Base-by-base conservation (phyloP, 2,329 filamentous ascomycete species). In the Botrytis byssoidea region DNA sequence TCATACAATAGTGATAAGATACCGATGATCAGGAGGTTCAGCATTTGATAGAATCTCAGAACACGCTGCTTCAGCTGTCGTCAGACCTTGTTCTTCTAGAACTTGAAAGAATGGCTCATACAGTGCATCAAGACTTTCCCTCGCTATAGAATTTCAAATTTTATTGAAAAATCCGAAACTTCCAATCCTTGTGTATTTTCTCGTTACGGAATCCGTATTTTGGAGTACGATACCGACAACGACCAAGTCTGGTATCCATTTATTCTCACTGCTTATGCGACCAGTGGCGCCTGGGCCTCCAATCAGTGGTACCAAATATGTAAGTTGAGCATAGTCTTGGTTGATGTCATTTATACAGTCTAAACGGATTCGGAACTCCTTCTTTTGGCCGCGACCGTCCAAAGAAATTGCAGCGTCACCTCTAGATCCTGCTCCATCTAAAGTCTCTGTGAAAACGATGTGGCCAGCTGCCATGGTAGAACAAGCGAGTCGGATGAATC, bases 341-440 rank as follows among this genome's bases (percentile, higher is more conserved):
- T 51, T 2, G 4, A 51, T 1, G 3, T 51, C 48, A 51, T 51
- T 10, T 3, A 51, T 2, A 51, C 48, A 51, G 4, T 51, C 25
- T n/a, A 51, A 51, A n/a, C 0, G 0, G 48, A 14, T 0, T n/a
- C 4, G 25, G 1, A 51, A n/a, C 2, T 1, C 3, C 25, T n/a
- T n/a, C 25, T 6, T 51, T 51, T 51, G 22, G 10, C 48, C 25
- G 1, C 48, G 10, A 51, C n/a, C 1, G n/a, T 51, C 3, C 0
- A n/a, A n/a, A 1, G 1, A 51, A 14, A 51, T 7, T 51, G 48
- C 25, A 7, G 48, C 0, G 5, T 2, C 25, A 51, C 3, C 5
- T 51, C 6, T 3, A 51, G 0, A n/a, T 16, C 25, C 4, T 51
- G 22, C 10, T 2, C 4, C 48, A 7, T 51, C 4, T 14, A n/a